These are phyloP conservation scores for Fusarium verrucosum DNA, from an alignment of 2,329 filamentous ascomycete species.

Conservation along the genomic window DNA sequence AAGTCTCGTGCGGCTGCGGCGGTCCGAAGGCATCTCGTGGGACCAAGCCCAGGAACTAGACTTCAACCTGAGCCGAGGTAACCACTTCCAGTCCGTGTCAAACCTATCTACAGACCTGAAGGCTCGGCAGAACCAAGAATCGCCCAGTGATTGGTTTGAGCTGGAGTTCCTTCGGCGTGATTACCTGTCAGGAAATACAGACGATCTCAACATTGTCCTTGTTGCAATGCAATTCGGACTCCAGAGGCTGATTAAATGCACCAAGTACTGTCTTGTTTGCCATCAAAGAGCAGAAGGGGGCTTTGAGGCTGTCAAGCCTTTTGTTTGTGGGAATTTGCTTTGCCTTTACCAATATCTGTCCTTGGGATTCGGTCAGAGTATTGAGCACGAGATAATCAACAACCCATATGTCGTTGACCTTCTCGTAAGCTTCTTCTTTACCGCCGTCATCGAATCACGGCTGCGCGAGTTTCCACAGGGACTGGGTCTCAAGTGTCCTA, in stretches of 20 bases:
- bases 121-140: not conserved
- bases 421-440: conserved; percentile 82
- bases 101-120: not conserved
- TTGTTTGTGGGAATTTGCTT: conserved; percentile 77
- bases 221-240: conserved; percentile 78
- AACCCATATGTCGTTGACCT: conserved; percentile 87
- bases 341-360: conserved; percentile 91
- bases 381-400: conserved; percentile 83
- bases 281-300: conserved; percentile 72
- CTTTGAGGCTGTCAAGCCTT: conserved; percentile 78
- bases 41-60: conserved; percentile 48
- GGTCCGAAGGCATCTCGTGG: conserved; percentile 67
- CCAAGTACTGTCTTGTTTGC: conserved; percentile 88
- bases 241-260: conserved; percentile 80
- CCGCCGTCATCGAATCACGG: conserved; percentile 55
- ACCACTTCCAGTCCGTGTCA: not conserved
- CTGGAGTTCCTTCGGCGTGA: conserved; percentile 43
- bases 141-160: conserved; percentile 11
- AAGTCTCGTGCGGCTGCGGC: conserved; percentile 67
- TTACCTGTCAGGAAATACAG: conserved; percentile 44
- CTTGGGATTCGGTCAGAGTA: conserved; percentile 83
- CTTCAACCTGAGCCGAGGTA: conserved; percentile 13
- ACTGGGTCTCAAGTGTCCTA: conserved; percentile 50
- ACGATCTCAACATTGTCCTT: conserved; percentile 61
- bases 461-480: conserved; percentile 58